Conservation (phyloP, 768 basidiomycete genomes). For the Naganishia vishniacii region DNA sequence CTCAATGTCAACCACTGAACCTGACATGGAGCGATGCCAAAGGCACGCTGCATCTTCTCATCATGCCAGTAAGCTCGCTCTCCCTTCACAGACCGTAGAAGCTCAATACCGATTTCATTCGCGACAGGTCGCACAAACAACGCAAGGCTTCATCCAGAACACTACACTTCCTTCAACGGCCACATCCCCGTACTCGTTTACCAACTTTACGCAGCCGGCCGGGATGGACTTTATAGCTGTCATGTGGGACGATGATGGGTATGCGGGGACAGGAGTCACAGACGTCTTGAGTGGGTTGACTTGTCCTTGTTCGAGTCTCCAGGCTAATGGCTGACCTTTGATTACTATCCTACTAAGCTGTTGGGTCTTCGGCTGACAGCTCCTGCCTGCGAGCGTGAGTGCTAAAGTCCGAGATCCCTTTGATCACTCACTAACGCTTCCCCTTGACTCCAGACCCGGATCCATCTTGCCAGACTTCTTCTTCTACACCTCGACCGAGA, state of each 20-base stretch:
- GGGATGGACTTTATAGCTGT: slow-evolving; percentile 42
- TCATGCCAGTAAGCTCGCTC: background rate
- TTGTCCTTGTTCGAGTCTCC: background rate
- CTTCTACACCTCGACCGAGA: slow-evolving; percentile 37
- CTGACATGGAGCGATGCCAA: slow-evolving; percentile 20
- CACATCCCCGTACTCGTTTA: slow-evolving; percentile 32
- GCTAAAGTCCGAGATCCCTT: too few relatives aligned
- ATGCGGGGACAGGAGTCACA: slow-evolving; percentile 38
- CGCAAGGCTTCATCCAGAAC: slow-evolving; percentile 36
- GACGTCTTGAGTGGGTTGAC: slow-evolving; percentile 37
- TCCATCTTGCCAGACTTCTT: slow-evolving; percentile 42
- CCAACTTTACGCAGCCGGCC: slow-evolving; percentile 40
- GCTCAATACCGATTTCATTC: background rate
- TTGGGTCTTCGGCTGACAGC: slow-evolving; percentile 35
- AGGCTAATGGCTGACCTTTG: background rate
- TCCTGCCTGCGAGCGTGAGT: slow-evolving; percentile 39
- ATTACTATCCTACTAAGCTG: slow-evolving; percentile 29
- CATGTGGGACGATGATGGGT: slow-evolving; percentile 43
- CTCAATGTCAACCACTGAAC: slow-evolving; percentile 10
- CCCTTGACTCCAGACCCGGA: background rate
- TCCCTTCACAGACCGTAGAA: background rate
- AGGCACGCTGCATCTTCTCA: background rate
- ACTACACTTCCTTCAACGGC: slow-evolving; percentile 37
- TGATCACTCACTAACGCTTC: background rate
- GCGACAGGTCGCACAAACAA: background rate